Conservation (phyloP, 169 alveolate genomes). For the Plasmodium falciparum region DNA sequence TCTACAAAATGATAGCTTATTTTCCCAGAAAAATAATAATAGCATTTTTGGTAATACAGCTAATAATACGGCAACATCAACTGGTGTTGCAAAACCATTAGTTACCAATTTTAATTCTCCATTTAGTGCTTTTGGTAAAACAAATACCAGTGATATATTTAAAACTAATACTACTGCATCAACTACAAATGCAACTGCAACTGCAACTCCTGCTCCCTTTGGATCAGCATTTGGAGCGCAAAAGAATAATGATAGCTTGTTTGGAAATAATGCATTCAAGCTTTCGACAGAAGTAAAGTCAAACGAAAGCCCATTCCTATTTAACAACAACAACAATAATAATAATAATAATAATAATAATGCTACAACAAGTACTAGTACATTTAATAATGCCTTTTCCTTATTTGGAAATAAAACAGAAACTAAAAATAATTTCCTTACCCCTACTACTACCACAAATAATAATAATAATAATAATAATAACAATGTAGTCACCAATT, state of each 20-base stretch:
- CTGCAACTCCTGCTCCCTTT: conserved; percentile 9
- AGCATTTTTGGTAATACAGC: neutral
- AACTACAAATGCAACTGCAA: too few species aligned
- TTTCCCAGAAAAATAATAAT: conserved; percentile 35
- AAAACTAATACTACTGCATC: conserved; percentile 18
- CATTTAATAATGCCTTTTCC: conserved; percentile 25
- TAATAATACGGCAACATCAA: too few species aligned
- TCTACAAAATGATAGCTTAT: conserved; percentile 50
- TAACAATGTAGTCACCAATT: neutral
- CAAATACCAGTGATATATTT: conserved; percentile 65
- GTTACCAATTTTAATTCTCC: conserved; percentile 20
- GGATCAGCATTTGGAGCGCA: conserved; percentile 2
- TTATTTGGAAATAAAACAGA: conserved; percentile 4
- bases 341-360: conserved; percentile 10
- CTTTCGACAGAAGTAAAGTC: conserved; percentile 10
- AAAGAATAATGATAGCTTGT: conserved; percentile 20
- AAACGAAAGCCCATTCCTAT: conserved; percentile 26
- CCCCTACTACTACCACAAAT: neutral
- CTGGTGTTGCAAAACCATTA: neutral
- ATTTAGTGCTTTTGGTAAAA: conserved; percentile 60
- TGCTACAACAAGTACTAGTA: neutral
- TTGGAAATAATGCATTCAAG: conserved; percentile 14
- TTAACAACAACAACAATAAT: conserved; percentile 10
- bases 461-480: neutral
- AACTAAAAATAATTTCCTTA: conserved; percentile 3